phyloP scores from a whole-genome alignment of 2,329 filamentous ascomycete species.

The Fusarium ambrosium region DNA sequence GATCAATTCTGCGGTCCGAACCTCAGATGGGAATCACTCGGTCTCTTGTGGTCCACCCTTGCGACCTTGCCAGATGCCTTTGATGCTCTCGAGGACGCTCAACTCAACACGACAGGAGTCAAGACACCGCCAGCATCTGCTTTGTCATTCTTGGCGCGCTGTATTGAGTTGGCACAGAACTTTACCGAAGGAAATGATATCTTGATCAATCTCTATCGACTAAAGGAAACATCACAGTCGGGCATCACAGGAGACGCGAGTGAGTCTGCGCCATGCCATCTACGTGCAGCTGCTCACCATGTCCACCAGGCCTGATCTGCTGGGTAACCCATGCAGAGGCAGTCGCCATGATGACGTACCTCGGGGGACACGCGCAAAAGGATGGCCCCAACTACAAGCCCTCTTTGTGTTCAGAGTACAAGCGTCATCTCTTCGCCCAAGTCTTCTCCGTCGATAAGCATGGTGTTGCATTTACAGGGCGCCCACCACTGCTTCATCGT shows the following conservation, averaged over 20 bases:
- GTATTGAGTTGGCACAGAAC: constrained; percentile 9
- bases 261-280: background rate
- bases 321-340: constrained; percentile 19
- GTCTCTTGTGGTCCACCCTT: constrained; percentile 48
- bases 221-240: constrained; percentile 10
- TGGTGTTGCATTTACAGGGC: constrained; percentile 57
- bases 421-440: constrained; percentile 48
- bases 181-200: constrained; percentile 22
- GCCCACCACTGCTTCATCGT: constrained; percentile 51
- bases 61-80: constrained; percentile 7
- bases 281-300: background rate
- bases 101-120: background rate
- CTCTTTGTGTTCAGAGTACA: constrained; percentile 26
- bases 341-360: constrained; percentile 22
- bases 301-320: background rate
- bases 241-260: constrained; percentile 23
- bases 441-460: constrained; percentile 54
- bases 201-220: constrained; percentile 17
- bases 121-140: background rate
- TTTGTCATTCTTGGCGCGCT: constrained; percentile 10
- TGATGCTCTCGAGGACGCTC: background rate
- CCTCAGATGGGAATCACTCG: constrained; percentile 56
- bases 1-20: constrained; percentile 52
- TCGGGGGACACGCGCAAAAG: constrained; percentile 17
- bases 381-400: constrained; percentile 1